Base-by-base conservation (phyloP, 208 protist genomes). In the Trypanosoma mega region DNA sequence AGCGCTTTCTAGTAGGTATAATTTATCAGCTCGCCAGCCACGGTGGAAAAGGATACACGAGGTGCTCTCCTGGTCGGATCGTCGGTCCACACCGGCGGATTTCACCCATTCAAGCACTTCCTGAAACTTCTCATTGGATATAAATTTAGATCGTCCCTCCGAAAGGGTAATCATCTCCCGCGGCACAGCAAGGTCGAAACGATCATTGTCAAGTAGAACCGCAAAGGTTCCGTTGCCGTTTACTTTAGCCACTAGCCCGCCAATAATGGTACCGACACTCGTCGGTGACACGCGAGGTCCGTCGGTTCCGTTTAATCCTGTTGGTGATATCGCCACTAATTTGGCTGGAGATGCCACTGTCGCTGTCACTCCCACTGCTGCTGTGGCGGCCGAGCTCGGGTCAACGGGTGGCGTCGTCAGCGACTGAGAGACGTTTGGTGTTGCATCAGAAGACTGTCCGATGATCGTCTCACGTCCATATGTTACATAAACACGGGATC, bases 131-230 rank as follows among this genome's bases (percentile, higher is more conserved):
- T 68, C 59, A 45, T 78, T 75, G 3, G 65, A 72, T 12, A 68
- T 62, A 46, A 87, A 80, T 47, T 84, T 84, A 2, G 80, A 62
- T 1, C 77, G 75, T 6, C 80, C 79, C 30, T 92, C 69, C 9
- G 74, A 80, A 16, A 91, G 34, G 11, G 53, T 73, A 12, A 95
- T 80, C 68, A 76, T 78, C 11, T 85, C 66, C n/a, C 76, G 58
- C 26, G 89, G 76, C 0, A 92, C 85, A 24, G 80, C 76, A 33
- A 85, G 65, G 54, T 95, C 89, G 39, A 93, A 77, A 46, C 72
- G 78, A 72, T 92, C 82, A 72, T 95, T 86, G 62, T 95, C 89
- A 29, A 95, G 71, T 47, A 95, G 60, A 3, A 95, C 83, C 9
- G 55, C 70, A 50, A 78, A 80, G 16, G 89, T 93, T 3, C 81